Conservation (phyloP, 2,329 filamentous ascomycete species). For the Phialophora expanda region DNA sequence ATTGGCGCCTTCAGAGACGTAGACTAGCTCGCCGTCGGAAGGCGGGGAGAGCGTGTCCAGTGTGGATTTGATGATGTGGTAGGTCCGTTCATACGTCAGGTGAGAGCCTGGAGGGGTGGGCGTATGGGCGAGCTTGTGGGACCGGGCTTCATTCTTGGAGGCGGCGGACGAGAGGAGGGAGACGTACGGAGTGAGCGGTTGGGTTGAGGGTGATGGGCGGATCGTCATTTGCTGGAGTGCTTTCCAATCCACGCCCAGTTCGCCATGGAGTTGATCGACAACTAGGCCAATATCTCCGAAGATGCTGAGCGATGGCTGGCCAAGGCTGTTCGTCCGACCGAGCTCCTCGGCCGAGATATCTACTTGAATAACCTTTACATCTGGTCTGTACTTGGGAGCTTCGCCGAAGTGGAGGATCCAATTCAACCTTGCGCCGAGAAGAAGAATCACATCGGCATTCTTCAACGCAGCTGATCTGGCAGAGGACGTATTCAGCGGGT, state of each 20-base stretch:
- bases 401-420: slow-evolving; percentile 65
- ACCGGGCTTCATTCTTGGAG: slow-evolving; percentile 52
- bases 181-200: slow-evolving; percentile 41
- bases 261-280: slow-evolving; percentile 52
- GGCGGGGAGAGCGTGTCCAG: slow-evolving; percentile 55
- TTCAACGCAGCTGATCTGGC: slow-evolving; percentile 61
- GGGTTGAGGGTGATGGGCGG: slow-evolving; percentile 19
- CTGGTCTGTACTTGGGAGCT: slow-evolving; percentile 59
- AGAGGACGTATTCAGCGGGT: slow-evolving; percentile 59
- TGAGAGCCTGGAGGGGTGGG: slow-evolving; percentile 45
- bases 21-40: slow-evolving; percentile 57
- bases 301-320: slow-evolving; percentile 52
- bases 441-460: slow-evolving; percentile 60
- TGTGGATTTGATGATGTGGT: slow-evolving; percentile 58
- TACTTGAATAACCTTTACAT: slow-evolving; percentile 61
- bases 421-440: slow-evolving; percentile 62
- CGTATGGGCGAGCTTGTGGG: slow-evolving; percentile 48
- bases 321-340: slow-evolving; percentile 57
- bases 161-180: slow-evolving; percentile 41
- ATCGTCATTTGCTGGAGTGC: slow-evolving; percentile 46
- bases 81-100: slow-evolving; percentile 59
- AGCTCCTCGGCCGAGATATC: slow-evolving; percentile 61
- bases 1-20: slow-evolving; percentile 64
- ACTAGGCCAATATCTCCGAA: slow-evolving; percentile 60
- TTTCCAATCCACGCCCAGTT: slow-evolving; percentile 51